Evolutionary conservation across 2,329 filamentous ascomycete species (phyloP), one percentile per base, ranked within the genome.

Genomic region (Fusarium verticillioides): DNA sequence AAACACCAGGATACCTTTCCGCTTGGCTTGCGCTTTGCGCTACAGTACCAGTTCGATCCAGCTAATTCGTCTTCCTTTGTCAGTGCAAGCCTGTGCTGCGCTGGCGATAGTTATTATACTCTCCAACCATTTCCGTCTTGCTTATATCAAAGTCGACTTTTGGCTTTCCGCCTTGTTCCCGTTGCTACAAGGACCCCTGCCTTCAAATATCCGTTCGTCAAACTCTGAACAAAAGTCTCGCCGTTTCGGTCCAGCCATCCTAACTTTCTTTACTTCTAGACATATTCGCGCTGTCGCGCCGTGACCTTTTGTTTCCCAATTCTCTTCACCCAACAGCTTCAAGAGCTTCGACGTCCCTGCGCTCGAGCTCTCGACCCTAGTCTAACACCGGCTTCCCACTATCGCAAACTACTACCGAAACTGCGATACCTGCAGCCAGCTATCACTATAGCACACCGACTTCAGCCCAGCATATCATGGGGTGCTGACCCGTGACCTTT

Each of bases 1-100:
- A 77, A 78, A 77, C 76, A 75, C 73, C 69, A 72, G 76, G 76
- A 78, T 61, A 71, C 75, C 76, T 59, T 53, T 64, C 34, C 23
- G 34, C 40, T 49, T 69, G 67, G 58, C 64, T 62, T 71, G 62
- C 63, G 76, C 69, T 42, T 67, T 67, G 63, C 74, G 47, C 44
- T 66, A 47, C 67, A 65, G 40, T 64, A 67, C 50, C 72, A 63
- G 56, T 70, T 60, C 47, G 54, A 58, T 49, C 32, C 50, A 36
- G 61, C 49, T 44, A 58, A 66, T 59, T 46, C 40, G 21, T 56
- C 44, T 26, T 60, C 64, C 64, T 72, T 70, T 59, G 68, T 70
- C 66, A 66, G 63, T 73, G 44, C 54, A 50, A 76, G 74, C 73
- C 73, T 78, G 75, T 74, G 76, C 69, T 78, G 66, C 43, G 12